These are phyloP conservation scores for Saccharomycopsis malanga DNA, from an alignment of 805 yeast genomes.

Conservation along the genomic window DNA sequence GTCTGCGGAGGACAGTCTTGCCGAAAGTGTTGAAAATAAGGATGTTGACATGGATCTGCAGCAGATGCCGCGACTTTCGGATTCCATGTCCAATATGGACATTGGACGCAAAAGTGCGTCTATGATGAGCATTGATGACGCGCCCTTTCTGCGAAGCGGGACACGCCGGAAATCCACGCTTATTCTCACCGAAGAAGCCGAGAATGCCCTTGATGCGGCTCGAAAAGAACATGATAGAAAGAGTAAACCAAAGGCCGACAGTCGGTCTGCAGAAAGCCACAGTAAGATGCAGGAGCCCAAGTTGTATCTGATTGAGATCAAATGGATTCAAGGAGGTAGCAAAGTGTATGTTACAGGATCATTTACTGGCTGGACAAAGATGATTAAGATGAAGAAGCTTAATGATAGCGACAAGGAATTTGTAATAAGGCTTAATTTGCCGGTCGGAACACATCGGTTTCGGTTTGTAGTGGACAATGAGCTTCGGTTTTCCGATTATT, in stretches of 20 bases:
- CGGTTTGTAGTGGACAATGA: conserved; percentile 93
- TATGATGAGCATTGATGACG: conserved; percentile 20
- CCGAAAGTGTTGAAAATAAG: background rate
- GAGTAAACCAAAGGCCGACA: conserved; percentile 11
- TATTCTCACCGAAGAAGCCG: conserved; percentile 62
- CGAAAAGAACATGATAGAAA: conserved; percentile 26
- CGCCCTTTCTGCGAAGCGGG: background rate
- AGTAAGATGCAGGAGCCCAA: conserved; percentile 5
- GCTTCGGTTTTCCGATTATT: conserved; percentile 74
- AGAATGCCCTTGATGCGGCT: conserved; percentile 43
- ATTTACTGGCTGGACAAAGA: conserved; percentile 96
- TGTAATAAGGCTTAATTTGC: conserved; percentile 66
- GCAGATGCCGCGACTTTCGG: background rate
- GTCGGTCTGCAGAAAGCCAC: background rate
- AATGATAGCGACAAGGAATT: conserved; percentile 44
- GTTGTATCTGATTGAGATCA: conserved; percentile 52
- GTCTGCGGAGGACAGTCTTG: background rate
- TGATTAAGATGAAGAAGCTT: conserved; percentile 73
- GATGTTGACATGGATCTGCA: background rate
- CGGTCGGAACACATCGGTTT: conserved; percentile 88
- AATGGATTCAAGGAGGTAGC: conserved; percentile 95
- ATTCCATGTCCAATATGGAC: conserved; percentile 11
- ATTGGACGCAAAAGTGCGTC: conserved; percentile 11
- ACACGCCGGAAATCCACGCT: conserved; percentile 61
- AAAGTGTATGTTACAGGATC: conserved; percentile 96